phyloP scores from a whole-genome alignment of 805 yeast species.

The Jamesozyma gamospora region DNA sequence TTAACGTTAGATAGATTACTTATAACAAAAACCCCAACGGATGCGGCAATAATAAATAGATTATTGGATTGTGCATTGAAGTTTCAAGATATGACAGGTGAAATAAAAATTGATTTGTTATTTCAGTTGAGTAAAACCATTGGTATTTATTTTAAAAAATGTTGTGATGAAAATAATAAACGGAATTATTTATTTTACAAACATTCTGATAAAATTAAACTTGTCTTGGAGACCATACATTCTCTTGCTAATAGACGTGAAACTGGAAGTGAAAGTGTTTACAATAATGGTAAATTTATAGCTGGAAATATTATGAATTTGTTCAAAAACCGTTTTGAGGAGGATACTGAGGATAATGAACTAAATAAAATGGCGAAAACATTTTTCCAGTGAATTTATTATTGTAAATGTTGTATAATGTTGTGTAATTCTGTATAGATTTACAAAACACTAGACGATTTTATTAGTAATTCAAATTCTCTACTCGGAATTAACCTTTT shows the following conservation, averaged over 20 bases:
- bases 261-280: constrained; percentile 19
- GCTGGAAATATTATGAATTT: constrained; percentile 21
- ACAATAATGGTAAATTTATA: constrained; percentile 25
- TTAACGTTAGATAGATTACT: constrained; percentile 23
- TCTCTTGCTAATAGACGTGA: constrained; percentile 13
- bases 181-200: constrained; percentile 8
- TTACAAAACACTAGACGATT: too few species aligned
- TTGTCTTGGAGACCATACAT: constrained; percentile 11
- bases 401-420: too few species aligned
- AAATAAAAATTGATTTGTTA: constrained; percentile 13
- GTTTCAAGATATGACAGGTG: constrained; percentile 10
- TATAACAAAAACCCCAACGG: constrained; percentile 7
- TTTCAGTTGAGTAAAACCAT: constrained; percentile 26
- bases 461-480: too few species aligned
- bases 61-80: constrained; percentile 20
- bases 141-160: constrained; percentile 21
- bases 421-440: too few species aligned
- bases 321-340: constrained; percentile 1
- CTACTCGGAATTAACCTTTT: too few species aligned
- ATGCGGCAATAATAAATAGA: constrained; percentile 2
- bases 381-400: too few species aligned
- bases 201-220: constrained; percentile 6
- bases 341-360: constrained; percentile 10
- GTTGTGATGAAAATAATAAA: not conserved
- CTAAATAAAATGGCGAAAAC: constrained; percentile 5